phyloP scores from a whole-genome alignment of 2,329 filamentous ascomycete species.

The Fusarium sp. region DNA sequence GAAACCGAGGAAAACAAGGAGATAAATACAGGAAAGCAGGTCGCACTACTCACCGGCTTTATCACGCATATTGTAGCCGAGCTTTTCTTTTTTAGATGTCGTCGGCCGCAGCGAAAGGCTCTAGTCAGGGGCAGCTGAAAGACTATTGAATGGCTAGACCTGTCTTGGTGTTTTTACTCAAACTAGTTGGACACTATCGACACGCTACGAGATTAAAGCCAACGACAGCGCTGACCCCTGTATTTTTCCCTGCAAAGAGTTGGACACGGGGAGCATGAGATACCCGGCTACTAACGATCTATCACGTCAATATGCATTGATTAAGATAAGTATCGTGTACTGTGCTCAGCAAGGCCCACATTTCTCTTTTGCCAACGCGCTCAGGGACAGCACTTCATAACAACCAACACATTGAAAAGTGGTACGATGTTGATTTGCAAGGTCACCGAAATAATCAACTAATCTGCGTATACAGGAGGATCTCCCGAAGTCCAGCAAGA shows the following conservation, averaged over 20 bases:
- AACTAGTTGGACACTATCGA: not conserved
- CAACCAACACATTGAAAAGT: not conserved
- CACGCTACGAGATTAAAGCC: not conserved
- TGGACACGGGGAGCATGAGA: not conserved
- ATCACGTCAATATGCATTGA: accelerated
- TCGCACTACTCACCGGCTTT: not conserved
- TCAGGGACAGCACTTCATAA: not conserved
- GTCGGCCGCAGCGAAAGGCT: not conserved
- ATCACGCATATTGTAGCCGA: not conserved
- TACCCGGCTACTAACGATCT: not conserved
- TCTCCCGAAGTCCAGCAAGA: not conserved
- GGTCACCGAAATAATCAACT: accelerated
- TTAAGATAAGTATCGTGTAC: not conserved
- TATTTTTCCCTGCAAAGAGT: not conserved
- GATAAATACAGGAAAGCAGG: not conserved
- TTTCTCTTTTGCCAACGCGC: not conserved
- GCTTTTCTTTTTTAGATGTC: not conserved
- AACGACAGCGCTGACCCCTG: not conserved
- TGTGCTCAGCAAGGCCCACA: not conserved
- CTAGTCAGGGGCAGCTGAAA: not conserved
- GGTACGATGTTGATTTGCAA: not conserved
- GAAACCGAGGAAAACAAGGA: accelerated
- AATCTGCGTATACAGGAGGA: too few relatives aligned
- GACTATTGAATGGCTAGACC: not conserved
- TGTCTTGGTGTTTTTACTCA: not conserved